Evolutionary conservation across 106 monocot genomes (phyloP).

Genomic region (Platanthera zijinensis): DNA sequence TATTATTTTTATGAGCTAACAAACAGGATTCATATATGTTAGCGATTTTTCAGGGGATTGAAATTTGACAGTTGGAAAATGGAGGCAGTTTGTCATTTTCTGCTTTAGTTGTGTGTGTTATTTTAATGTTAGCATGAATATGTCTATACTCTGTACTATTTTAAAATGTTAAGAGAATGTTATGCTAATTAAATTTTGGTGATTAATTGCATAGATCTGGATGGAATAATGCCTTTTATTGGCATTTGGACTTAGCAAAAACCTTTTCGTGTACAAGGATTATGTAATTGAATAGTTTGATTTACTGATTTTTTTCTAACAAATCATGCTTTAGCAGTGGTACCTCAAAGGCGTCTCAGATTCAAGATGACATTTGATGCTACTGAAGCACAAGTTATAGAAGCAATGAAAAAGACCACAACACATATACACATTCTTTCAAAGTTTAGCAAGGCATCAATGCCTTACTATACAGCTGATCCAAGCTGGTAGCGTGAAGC

Average conservation of each 20-base stretch:
- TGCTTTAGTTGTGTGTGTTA: background rate
- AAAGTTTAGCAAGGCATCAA: constrained; percentile 94
- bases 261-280: background rate
- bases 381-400: constrained; percentile 57
- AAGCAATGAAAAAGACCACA: constrained; percentile 90
- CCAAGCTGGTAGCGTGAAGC: constrained; percentile 77
- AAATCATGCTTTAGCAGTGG: constrained; percentile 5
- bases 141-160: background rate
- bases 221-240: background rate
- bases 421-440: constrained; percentile 87
- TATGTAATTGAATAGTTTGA: background rate
- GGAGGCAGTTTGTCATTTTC: background rate
- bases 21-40: background rate
- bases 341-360: constrained; percentile 49
- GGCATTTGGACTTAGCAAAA: background rate
- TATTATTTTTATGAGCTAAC: background rate
- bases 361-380: constrained; percentile 81
- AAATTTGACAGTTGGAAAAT: background rate
- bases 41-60: background rate
- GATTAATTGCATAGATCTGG: background rate
- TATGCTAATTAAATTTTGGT: background rate
- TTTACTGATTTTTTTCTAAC: background rate
- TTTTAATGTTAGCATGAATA: background rate
- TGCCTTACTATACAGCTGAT: constrained; percentile 80
- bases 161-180: background rate